Base-by-base conservation (phyloP, 2,329 filamentous ascomycete genomes). In the Botrytis fabae region DNA sequence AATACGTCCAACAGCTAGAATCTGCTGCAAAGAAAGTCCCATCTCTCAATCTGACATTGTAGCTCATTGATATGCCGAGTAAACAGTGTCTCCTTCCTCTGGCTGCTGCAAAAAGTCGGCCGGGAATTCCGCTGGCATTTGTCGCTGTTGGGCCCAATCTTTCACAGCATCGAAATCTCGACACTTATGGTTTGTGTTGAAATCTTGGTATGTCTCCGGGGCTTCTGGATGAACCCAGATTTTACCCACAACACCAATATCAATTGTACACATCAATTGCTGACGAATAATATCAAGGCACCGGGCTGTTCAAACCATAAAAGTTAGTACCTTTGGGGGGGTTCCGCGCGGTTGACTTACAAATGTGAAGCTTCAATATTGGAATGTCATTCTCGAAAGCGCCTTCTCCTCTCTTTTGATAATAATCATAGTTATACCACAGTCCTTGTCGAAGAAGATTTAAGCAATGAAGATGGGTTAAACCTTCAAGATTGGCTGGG, bases 261-360 rank as follows among this genome's bases (percentile, higher is more conserved):
- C 86, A 1, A 85, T 81, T 3, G 82, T 85, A 76, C 86, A 89
- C 85, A 88, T 88, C 32, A 89, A 79, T 69, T 87, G 84, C 76
- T 88, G 86, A 22, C 86, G 83, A 64, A 88, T 71, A 35, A 86
- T 85, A 73, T 89, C 86, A 14, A 88, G 79, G 73, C 86, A 89
- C 74, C 88, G 86, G 3, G 85, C 84, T 72, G 16, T 9, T 8
- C 16, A 38, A n/a, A n/a, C n/a, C 40, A 3, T 61, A 62, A 65
- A 28, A 2, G 60, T 44, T 48, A 60, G 64, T 20, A n/a, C 38
- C n/a, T 38, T 66, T n/a, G 1, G 4, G 14, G 8, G 2, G 2
- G 38, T n/a, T 5, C 63, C 14, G 6, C 14, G n/a, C 14, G 12
- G 25, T 8, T 38, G 12, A 72, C 62, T 42, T 25, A 72, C 51